Percentiles rank a stretch among this genome's conserved stretches.
Evolutionary conservation across 2,329 filamentous ascomycete species (phyloP).

Genomic region (Aspergillus chevalieri): DNA sequence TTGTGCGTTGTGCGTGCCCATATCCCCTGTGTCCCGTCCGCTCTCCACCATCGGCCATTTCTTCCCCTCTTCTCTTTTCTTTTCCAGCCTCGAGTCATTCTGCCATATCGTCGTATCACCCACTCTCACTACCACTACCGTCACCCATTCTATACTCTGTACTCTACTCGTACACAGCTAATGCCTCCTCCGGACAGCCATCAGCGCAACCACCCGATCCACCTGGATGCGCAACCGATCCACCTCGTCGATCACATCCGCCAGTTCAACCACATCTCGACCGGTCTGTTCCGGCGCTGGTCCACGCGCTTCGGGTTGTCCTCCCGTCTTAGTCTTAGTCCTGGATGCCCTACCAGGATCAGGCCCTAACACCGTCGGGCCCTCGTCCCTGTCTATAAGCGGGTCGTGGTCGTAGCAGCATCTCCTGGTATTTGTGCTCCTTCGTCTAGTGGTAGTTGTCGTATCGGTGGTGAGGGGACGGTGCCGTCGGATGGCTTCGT

Average conservation of each 20-base stretch:
- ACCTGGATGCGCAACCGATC: constrained; percentile 30
- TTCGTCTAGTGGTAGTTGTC: not conserved
- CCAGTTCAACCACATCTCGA: constrained; percentile 17
- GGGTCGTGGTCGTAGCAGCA: not conserved
- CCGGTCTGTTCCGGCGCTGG: constrained; percentile 14
- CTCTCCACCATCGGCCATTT: not conserved
- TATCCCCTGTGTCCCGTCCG: constrained; percentile 3
- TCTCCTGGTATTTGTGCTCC: not conserved
- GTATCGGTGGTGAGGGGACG: not conserved
- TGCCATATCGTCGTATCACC: not conserved
- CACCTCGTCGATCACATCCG: constrained; percentile 29
- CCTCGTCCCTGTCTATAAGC: not conserved
- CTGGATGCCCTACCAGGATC: not conserved
- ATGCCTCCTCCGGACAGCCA: constrained; percentile 17
- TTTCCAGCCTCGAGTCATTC: too few relatives aligned
- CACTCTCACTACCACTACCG: not conserved
- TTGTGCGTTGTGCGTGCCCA: constrained; percentile 10
- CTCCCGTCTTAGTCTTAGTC: constrained; percentile 14
- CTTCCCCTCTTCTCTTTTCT: too few relatives aligned
- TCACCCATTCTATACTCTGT: not conserved
- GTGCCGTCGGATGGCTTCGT: constrained; percentile 36
- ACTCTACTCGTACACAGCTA: constrained; percentile 2
- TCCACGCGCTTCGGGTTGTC: constrained; percentile 19
- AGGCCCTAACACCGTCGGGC: not conserved
- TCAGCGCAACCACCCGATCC: constrained; percentile 25